Percentiles rank a stretch among this genome's conserved stretches.
Conservation (phyloP, 768 basidiomycete species). For the Lactarius deliciosus region DNA sequence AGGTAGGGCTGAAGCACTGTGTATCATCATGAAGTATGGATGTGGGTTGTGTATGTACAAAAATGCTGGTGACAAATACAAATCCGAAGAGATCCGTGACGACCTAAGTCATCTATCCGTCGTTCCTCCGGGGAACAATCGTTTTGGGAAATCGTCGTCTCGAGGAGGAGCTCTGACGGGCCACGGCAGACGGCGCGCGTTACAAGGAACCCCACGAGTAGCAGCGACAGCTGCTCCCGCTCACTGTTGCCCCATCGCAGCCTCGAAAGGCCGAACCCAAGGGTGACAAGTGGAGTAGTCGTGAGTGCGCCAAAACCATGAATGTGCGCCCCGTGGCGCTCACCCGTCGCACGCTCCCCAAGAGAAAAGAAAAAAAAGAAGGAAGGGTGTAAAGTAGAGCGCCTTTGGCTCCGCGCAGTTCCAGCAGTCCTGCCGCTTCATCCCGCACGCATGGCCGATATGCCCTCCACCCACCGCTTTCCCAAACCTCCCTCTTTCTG, state of each 20-base stretch:
- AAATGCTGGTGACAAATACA: conserved; percentile 8
- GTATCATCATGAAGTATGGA: background rate
- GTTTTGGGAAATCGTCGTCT: conserved; percentile 6
- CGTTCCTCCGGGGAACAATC: conserved; percentile 21
- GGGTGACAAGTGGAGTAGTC: conserved; percentile 12
- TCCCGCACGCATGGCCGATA: conserved; percentile 9
- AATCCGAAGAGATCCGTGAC: conserved; percentile 13
- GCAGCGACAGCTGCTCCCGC: conserved; percentile 11
- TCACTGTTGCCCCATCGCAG: conserved; percentile 13
- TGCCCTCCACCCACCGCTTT: background rate
- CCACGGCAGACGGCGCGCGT: background rate
- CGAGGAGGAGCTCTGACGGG: background rate
- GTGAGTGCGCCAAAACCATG: conserved; percentile 5
- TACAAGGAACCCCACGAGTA: conserved; percentile 3
- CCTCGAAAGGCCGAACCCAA: background rate
- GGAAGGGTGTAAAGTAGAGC: background rate
- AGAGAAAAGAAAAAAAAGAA: background rate
- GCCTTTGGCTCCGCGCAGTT: conserved; percentile 1
- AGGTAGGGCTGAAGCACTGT: background rate
- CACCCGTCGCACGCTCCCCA: conserved; percentile 1
- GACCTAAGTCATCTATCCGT: conserved; percentile 5
- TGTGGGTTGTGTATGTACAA: conserved; percentile 8
- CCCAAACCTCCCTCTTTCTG: background rate
- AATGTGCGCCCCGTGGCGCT: conserved; percentile 3
- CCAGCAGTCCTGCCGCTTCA: conserved; percentile 20